Base-by-base conservation (phyloP, 176 grass and related monocot genomes). In the Oryza brachyantha region DNA sequence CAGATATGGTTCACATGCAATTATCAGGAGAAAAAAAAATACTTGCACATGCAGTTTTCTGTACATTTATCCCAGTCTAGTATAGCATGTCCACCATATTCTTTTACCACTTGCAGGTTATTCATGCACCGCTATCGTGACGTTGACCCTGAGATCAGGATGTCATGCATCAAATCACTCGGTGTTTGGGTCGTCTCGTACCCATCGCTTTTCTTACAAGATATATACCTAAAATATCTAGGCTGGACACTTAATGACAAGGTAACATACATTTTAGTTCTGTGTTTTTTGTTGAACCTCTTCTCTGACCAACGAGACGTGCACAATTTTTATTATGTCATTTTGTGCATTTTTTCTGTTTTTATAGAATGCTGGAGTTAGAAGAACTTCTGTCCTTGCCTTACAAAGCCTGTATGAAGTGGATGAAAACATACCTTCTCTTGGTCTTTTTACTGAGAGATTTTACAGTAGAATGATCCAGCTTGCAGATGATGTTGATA, bases 161-260 rank as follows among this genome's bases (percentile, higher is more conserved):
- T 91, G 90, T 80, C 84, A 75, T 98, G 92, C 79, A 94, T 98
- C 38, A 94, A 40, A 81, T 93, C 87, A 58, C 95, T 98, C 78
- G 95, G 95, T 84, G 84, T 87, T 83, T 98, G 95, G 95, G 89
- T 94, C 80, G 84, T 88, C 35, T 92, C 89, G 1, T 98, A 98
- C 86, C 92, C 95, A 82, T 94, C 95, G 70, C 89, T 94, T 64
- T 98, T 98, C 87, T 90, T 98, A 66, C 90, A 91, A 84, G 95
- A 98, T 83, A 85, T 86, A 76, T 98, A 98, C 66, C 86, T 98
- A 29, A 98, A 98, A 70, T 98, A 98, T 90, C 90, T 98, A 87
- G 95, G 95, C 61, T 98, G 95, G 95, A 94, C 95, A 85, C 82
- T 98, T 62, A 98, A 98, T 79, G 95, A 98, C 75, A 98, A 98